A percentile compares a stretch with the other conserved stretches of the same genome.
Evolutionary conservation across 345 rosid species (phyloP).

Genomic region (Camelina laxa): DNA sequence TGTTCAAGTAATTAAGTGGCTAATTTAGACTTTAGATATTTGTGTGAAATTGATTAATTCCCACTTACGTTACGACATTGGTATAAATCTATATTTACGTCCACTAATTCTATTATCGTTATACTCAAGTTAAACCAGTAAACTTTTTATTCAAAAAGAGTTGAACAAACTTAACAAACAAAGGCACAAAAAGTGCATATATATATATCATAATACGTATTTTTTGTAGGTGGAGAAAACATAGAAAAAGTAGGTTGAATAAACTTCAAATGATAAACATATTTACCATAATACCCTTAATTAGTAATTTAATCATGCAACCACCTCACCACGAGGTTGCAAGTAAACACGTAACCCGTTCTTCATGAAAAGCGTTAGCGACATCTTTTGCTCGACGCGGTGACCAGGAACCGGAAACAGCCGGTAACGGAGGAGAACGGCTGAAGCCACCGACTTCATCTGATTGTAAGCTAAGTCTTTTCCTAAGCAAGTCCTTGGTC

Average conservation of each 20-base stretch:
- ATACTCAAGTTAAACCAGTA: not conserved
- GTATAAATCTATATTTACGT: constrained; percentile 6
- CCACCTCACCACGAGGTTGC: constrained; percentile 63
- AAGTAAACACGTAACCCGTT: constrained; percentile 71
- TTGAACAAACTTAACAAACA: constrained; percentile 43
- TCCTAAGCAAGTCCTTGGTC: constrained; percentile 92
- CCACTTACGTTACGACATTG: constrained; percentile 36
- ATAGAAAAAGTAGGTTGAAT: constrained; percentile 11
- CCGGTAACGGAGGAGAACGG: constrained; percentile 80
- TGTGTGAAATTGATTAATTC: not conserved
- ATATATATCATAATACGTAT: constrained; percentile 24
- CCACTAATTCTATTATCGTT: not conserved
- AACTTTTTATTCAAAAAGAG: constrained; percentile 36
- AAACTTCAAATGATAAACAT: constrained; percentile 33
- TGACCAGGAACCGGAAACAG: constrained; percentile 72
- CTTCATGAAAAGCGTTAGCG: constrained; percentile 91
- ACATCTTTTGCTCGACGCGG: constrained; percentile 92
- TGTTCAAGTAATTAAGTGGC: constrained; percentile 11
- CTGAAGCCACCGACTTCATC: constrained; percentile 90
- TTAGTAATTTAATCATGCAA: constrained; percentile 6
- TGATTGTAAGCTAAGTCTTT: constrained; percentile 91
- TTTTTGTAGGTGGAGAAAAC: constrained; percentile 36
- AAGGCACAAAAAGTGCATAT: constrained; percentile 36
- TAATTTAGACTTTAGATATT: constrained; percentile 12
- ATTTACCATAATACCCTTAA: constrained; percentile 20